phyloP scores from a whole-genome alignment of 805 yeast genomes.

The Yarrowia sp. region DNA sequence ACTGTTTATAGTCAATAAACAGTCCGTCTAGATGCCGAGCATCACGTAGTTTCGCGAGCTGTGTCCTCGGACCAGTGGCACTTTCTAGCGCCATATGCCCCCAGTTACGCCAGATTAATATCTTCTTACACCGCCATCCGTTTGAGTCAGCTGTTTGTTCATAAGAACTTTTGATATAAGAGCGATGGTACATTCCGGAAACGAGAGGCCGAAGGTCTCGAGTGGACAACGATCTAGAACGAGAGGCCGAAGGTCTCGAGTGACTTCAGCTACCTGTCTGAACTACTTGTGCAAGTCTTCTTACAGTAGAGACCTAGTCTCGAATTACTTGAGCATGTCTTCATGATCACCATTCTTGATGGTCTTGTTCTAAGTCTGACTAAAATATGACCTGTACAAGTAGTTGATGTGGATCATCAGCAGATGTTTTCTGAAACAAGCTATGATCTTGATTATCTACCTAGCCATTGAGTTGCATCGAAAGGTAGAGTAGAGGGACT shows the following conservation, averaged over 20 bases:
- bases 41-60: constrained; percentile 17
- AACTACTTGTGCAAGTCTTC: too few species aligned
- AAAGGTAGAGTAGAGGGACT: too few species aligned
- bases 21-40: neutral
- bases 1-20: constrained; percentile 4
- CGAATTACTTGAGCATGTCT: too few species aligned
- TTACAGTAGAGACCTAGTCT: too few species aligned
- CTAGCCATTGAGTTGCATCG: too few species aligned
- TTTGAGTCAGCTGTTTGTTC: constrained; percentile 25
- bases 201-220: neutral
- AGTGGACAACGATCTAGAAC: neutral
- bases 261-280: too few species aligned
- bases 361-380: too few species aligned
- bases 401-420: too few species aligned
- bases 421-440: too few species aligned
- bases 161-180: constrained; percentile 21
- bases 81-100: constrained; percentile 12
- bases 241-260: neutral
- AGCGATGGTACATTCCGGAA: constrained; percentile 13
- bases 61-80: constrained; percentile 22
- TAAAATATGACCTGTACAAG: too few species aligned
- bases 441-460: too few species aligned
- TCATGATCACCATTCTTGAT: too few species aligned
- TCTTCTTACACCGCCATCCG: constrained; percentile 27
- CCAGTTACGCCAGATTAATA: constrained; percentile 26